phyloP scores from a whole-genome alignment of 495 filamentous ascomycete species.

The Beverwykella pulmonaria region DNA sequence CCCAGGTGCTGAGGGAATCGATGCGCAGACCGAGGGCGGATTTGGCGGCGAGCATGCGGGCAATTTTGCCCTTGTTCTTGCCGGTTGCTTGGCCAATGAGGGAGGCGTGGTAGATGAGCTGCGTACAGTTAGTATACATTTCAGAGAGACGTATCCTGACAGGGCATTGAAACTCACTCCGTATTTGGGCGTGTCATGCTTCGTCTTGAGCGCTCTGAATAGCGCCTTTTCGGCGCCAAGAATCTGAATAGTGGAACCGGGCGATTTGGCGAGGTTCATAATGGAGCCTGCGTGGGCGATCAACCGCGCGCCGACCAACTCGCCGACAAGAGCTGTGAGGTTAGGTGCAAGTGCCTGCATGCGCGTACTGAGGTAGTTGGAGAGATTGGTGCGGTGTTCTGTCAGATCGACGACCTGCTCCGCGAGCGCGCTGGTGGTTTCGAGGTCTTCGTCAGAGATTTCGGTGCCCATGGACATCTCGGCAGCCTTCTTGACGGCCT shows the following conservation, averaged over 20 bases:
- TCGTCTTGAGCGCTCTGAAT: slow-evolving; percentile 97
- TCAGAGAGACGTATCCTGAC: no score
- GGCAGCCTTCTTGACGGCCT: slow-evolving; percentile 86
- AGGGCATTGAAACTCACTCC: slow-evolving; percentile 50
- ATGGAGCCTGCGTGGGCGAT: slow-evolving; percentile 96
- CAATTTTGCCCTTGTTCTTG: slow-evolving; percentile 99
- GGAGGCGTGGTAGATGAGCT: slow-evolving; percentile 93
- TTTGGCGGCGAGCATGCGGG: slow-evolving; percentile 91
- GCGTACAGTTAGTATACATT: neutral
- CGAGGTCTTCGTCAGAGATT: slow-evolving; percentile 83
- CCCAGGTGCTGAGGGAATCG: slow-evolving; percentile 84
- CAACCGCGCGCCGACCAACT: slow-evolving; percentile 90
- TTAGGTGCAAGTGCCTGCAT: slow-evolving; percentile 98
- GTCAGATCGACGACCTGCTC: slow-evolving; percentile 90
- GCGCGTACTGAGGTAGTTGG: slow-evolving; percentile 83
- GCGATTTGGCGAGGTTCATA: slow-evolving; percentile 94
- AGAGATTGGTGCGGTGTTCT: slow-evolving; percentile 84
- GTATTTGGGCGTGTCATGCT: slow-evolving; percentile 99
- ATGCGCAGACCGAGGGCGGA: slow-evolving; percentile 89
- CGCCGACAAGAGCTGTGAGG: slow-evolving; percentile 88
- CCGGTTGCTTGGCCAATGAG: slow-evolving; percentile 95
- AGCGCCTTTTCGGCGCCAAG: slow-evolving; percentile 98
- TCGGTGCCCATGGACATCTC: slow-evolving; percentile 99
- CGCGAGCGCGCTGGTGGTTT: slow-evolving; percentile 86
- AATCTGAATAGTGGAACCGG: slow-evolving; percentile 95